Evolutionary conservation across 306 rosid species (phyloP), one percentile per base, ranked within the genome.

Genomic region (Sicyos baderoa): DNA sequence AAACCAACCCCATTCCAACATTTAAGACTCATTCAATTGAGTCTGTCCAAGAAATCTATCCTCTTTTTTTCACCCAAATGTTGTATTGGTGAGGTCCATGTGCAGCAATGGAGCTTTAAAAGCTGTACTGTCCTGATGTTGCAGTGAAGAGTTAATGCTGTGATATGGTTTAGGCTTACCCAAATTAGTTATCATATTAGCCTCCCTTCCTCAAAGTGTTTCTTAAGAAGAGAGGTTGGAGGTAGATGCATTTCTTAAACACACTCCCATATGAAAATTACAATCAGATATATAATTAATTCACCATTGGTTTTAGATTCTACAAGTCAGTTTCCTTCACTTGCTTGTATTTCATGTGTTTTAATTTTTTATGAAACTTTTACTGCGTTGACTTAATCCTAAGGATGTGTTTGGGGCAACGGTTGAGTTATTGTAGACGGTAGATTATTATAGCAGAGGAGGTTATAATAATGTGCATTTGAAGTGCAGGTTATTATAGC

Each of bases 61-160:
- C 13, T 54, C 35, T 37, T 51, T 27, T 27, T 17, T 27, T n/a
- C 25, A 35, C 47, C 16, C 68, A 35, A 61, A 61, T 61, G 68
- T 35, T 61, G 1, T 32, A 35, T 16, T 90, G 77, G 86, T 84
- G 86, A 85, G 78, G 17, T 77, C 74, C 96, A 88, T 85, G 96
- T 89, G 96, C 27, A 37, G 49, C 68, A 73, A 48, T 51, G 72
- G 68, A 76, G 79, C 78, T 74, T 78, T 80, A 49, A 83, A 80
- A 61, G 83, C 78, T 80, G 76, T 54, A 58, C 76, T 82, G 81
- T 67, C 48, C 73, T 65, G 78, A 77, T 80, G 71, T 76, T 49
- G 50, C 64, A 72, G 70, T 19, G 67, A 75, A 29, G 68, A 56
- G 69, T 71, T 32, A 75, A 71, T 53, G 72, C 52, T 47, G 14